phyloP scores from a whole-genome alignment of 228 moss, liverwort and hornwort genomes.

The Sphagnum fallax region DNA sequence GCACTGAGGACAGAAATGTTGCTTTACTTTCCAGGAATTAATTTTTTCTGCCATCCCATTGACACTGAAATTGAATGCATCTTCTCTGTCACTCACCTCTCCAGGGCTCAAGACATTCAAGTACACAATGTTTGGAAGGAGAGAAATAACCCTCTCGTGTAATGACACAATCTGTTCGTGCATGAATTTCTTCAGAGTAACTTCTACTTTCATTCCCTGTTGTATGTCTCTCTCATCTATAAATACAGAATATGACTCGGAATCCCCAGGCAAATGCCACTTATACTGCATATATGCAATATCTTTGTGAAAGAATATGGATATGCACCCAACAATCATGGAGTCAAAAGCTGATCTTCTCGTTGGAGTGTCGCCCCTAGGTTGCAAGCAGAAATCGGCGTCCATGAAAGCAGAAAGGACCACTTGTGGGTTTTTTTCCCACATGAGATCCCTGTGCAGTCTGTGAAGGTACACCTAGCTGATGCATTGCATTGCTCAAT shows the following conservation, averaged over 20 bases:
- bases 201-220: constrained; percentile 27
- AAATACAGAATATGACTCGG: constrained; percentile 33
- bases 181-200: constrained; percentile 24
- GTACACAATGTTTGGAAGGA: constrained; percentile 49
- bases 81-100: constrained; percentile 11
- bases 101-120: constrained; percentile 12
- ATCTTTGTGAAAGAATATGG: constrained; percentile 69
- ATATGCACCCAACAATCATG: constrained; percentile 66
- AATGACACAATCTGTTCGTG: constrained; percentile 22
- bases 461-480: constrained; percentile 28
- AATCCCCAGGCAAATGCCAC: constrained; percentile 59
- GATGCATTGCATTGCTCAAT: constrained; percentile 41
- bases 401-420: constrained; percentile 41
- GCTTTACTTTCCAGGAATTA: not conserved
- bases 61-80: constrained; percentile 61
- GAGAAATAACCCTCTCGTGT: constrained; percentile 46
- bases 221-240: constrained; percentile 24
- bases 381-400: constrained; percentile 64
- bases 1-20: not conserved
- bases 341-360: constrained; percentile 69
- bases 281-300: constrained; percentile 52
- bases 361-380: constrained; percentile 68
- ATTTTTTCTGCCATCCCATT: constrained; percentile 17
- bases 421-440: constrained; percentile 54
- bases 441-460: constrained; percentile 46